Evolutionary conservation across 768 basidiomycete genomes (phyloP), one percentile per base, ranked within the genome.

Genomic region (Hygrophorus pudorinus): DNA sequence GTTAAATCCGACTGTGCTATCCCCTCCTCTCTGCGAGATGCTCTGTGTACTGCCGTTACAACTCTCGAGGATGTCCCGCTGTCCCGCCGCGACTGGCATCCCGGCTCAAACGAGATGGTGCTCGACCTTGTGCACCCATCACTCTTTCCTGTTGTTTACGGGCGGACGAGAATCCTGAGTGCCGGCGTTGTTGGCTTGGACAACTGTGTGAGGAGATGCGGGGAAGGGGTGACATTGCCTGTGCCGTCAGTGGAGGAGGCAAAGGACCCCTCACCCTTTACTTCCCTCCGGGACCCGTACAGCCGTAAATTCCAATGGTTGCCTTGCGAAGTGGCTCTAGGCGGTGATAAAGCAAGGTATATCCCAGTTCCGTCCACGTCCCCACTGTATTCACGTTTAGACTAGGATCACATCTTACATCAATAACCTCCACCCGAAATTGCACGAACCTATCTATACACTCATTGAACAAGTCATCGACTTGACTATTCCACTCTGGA

Each of bases 41-140:
- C 40, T 21, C 54, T 69, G 7, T 51, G 59, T 10, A 31, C 49
- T 4, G 62, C 52, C 12, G 52, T 59, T n/a, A 43, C 34, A 4
- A 18, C 42, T 5, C 65, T 72, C 28, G 67, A 73, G 47, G 49
- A 59, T 36, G 57, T 67, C 4, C 60, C 65, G 0, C 64, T 61
- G 4, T 53, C 54, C 0, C 20, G 57, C 41, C 65, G 61, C 32
- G 71, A 73, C 51, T 73, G 71, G 71, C 71, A 72, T 48, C 71
- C 71, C 4, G 58, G 61, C 2, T 67, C 68, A 1, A 57, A 71
- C 47, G 53, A 59, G 4, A 64, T 64, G 39, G 71, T 73, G 0
- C 63, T 68, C 32, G 69, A 73, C 45, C 57, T 72, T 17, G 65
- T 72, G 0, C 67, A 74, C 41, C 71, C 72, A 29, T 66, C 70